Evolutionary conservation across 129 eudicot species (phyloP).

Genomic region (Deinandra increscens): DNA sequence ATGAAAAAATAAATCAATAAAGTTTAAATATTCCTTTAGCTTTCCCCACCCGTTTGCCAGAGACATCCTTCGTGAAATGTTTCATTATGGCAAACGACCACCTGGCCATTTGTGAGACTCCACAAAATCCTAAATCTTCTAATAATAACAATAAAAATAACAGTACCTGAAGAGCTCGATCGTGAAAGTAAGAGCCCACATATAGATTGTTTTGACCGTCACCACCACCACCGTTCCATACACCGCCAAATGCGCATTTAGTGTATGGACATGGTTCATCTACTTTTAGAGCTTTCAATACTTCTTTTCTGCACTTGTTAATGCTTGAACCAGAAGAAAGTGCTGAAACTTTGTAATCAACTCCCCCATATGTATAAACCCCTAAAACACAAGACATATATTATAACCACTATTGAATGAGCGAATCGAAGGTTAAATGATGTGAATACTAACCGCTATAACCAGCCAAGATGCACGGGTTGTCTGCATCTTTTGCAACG

Average conservation of each 20-base stretch:
- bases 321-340: conserved; percentile 66
- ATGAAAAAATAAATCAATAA: too few species aligned
- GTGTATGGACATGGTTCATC: conserved; percentile 84
- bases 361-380: conserved; percentile 65
- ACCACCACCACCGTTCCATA: conserved; percentile 99
- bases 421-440: not conserved
- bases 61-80: too few species aligned
- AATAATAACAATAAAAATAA: too few species aligned
- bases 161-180: conserved; percentile 99
- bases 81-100: too few species aligned
- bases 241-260: conserved; percentile 95
- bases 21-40: too few species aligned
- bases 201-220: conserved; percentile 89
- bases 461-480: conserved; percentile 73
- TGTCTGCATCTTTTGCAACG: conserved; percentile 54
- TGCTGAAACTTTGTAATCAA: conserved; percentile 49
- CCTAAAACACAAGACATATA: conserved; percentile 34
- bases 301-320: conserved; percentile 54
- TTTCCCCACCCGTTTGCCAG: too few species aligned
- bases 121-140: too few species aligned
- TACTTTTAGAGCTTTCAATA: conserved; percentile 61
- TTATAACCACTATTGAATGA: not conserved
- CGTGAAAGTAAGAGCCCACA: conserved; percentile 91
- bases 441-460: conserved; percentile 45
- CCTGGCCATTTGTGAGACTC: too few species aligned